These are phyloP conservation scores for Stemphylium beticola DNA, from an alignment of 2,329 filamentous ascomycete genomes.

Conservation along the genomic window DNA sequence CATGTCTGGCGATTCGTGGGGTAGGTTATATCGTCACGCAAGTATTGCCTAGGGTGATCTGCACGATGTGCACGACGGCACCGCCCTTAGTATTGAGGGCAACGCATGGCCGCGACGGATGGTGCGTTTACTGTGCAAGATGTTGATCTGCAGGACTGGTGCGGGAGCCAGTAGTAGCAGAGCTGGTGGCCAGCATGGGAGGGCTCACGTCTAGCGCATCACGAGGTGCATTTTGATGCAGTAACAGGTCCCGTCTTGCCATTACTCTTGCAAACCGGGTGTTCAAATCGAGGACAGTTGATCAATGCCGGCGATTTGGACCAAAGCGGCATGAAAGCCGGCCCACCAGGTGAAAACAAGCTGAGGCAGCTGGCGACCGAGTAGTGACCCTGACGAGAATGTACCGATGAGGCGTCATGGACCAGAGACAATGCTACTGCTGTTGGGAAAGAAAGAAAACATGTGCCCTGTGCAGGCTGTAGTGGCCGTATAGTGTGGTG, in stretches of 20 bases:
- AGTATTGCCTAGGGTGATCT: conserved; percentile 35
- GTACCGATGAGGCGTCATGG: background rate
- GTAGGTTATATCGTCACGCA: conserved; percentile 37
- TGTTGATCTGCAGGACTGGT: conserved; percentile 24
- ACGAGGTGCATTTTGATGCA: too few relatives aligned
- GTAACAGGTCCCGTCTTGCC: too few relatives aligned
- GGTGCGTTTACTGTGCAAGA: conserved; percentile 14
- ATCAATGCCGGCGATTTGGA: conserved; percentile 1
- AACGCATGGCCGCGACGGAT: conserved; percentile 4
- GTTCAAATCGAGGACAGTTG: conserved; percentile 14
- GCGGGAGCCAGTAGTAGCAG: conserved; percentile 9
- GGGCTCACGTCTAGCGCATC: too few relatives aligned
- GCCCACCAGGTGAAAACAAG: conserved; percentile 3
- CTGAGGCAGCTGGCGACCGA: conserved; percentile 9
- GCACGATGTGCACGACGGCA: conserved; percentile 34
- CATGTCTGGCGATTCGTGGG: conserved; percentile 50
- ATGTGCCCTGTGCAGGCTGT: background rate
- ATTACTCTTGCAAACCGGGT: conserved; percentile 3
- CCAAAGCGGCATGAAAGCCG: conserved; percentile 16
- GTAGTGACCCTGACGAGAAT: conserved; percentile 2
- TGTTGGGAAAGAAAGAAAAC: conserved; percentile 10
- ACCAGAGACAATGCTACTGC: background rate
- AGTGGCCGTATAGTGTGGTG: background rate
- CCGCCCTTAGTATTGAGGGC: conserved; percentile 16
- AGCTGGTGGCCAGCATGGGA: too few relatives aligned